Conservation (phyloP, 345 rosid genomes). For the Excoecaria agallocha region DNA sequence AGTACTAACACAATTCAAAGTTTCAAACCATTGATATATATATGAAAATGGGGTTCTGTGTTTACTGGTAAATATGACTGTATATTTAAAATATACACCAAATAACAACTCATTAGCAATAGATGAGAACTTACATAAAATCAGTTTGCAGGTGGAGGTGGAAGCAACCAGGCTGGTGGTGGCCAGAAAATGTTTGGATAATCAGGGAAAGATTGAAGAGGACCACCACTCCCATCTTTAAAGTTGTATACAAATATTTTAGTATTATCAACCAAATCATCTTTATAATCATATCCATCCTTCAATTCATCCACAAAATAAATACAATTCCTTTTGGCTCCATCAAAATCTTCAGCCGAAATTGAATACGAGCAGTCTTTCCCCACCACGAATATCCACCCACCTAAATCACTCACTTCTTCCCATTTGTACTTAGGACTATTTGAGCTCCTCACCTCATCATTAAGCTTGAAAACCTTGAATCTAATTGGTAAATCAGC, state of each 20-base stretch:
- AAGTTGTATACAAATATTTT: conserved; percentile 9
- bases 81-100: too few species aligned
- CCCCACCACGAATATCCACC: conserved; percentile 13
- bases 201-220: conserved; percentile 2
- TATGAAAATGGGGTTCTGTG: too few species aligned
- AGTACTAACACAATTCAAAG: too few species aligned
- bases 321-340: conserved; percentile 17
- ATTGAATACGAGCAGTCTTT: conserved; percentile 18
- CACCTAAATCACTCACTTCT: conserved; percentile 10
- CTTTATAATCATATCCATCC: neutral
- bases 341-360: conserved; percentile 6
- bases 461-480: neutral
- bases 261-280: neutral
- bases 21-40: too few species aligned
- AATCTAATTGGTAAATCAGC: neutral
- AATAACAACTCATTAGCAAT: too few species aligned
- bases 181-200: conserved; percentile 22
- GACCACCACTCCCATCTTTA: neutral
- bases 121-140: too few species aligned
- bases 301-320: conserved; percentile 13
- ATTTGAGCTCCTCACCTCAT: neutral
- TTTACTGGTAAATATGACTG: too few species aligned
- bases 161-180: conserved; percentile 21
- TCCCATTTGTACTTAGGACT: neutral
- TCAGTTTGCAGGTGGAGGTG: neutral